Evolutionary conservation across 768 basidiomycete genomes (phyloP).

Genomic region (Leccinum rimulosum): DNA sequence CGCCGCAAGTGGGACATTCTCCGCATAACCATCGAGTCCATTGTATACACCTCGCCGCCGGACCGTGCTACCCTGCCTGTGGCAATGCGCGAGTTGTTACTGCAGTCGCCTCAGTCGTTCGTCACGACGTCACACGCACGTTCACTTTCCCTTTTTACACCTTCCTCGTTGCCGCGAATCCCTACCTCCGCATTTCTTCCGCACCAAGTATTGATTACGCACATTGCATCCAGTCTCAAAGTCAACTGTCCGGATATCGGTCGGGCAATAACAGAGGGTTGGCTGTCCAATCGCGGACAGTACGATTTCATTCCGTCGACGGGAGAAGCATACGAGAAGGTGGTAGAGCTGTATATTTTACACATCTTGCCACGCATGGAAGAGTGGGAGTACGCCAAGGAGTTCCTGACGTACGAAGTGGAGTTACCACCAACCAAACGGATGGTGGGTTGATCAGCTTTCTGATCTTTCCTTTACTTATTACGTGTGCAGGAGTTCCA

Average conservation of each 20-base stretch:
- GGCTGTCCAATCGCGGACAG: constrained; percentile 62
- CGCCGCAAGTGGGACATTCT: constrained; percentile 88
- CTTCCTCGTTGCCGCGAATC: constrained; percentile 37
- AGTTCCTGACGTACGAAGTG: constrained; percentile 71
- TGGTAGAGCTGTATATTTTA: constrained; percentile 74
- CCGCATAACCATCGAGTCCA: constrained; percentile 78
- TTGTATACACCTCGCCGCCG: constrained; percentile 59
- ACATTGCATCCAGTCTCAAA: constrained; percentile 69
- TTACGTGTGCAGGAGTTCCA: constrained; percentile 32
- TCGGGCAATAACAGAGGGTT: constrained; percentile 69
- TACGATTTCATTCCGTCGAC: constrained; percentile 30
- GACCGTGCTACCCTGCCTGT: constrained; percentile 43
- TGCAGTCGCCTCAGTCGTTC: constrained; percentile 58
- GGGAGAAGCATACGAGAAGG: constrained; percentile 64
- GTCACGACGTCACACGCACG: constrained; percentile 56
- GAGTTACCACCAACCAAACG: constrained; percentile 52
- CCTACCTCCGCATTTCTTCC: constrained; percentile 60
- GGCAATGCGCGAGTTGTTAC: constrained; percentile 48
- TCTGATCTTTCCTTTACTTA: constrained; percentile 4
- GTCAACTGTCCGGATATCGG: constrained; percentile 59
- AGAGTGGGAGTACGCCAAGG: constrained; percentile 78
- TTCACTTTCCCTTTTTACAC: constrained; percentile 68
- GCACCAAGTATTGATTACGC: constrained; percentile 63
- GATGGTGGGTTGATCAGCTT: constrained; percentile 42
- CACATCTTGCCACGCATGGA: constrained; percentile 68